Evolutionary conservation across 257 asterid genomes (phyloP).

Genomic region (Linaria vulgaris): DNA sequence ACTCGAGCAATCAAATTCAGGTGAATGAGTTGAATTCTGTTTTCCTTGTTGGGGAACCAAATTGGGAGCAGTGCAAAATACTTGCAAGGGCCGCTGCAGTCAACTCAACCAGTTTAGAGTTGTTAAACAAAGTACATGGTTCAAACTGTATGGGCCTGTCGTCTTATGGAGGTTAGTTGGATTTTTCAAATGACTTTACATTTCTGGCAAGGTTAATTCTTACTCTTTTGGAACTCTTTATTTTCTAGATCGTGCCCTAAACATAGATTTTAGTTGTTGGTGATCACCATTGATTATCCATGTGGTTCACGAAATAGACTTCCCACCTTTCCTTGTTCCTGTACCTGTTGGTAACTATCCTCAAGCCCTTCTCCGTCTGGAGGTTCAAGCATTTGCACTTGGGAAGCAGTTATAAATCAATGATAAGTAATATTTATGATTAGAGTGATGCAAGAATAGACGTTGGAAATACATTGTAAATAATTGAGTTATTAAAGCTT

Average conservation of each 20-base stretch:
- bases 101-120: constrained; percentile 55
- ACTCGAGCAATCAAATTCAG: constrained; percentile 20
- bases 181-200: constrained; percentile 1
- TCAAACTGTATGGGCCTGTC: constrained; percentile 63
- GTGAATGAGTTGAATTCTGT: constrained; percentile 33
- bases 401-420: too few species aligned
- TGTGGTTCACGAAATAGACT: too few species aligned
- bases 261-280: background rate
- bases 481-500: too few species aligned
- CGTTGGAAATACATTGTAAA: too few species aligned
- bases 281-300: background rate
- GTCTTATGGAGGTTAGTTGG: constrained; percentile 55
- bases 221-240: background rate
- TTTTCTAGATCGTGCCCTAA: background rate
- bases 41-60: constrained; percentile 57
- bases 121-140: constrained; percentile 27
- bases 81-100: constrained; percentile 66
- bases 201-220: background rate
- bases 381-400: too few species aligned
- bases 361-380: too few species aligned
- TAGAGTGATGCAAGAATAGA: too few species aligned
- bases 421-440: too few species aligned
- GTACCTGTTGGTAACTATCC: too few species aligned
- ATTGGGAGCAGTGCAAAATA: constrained; percentile 64
- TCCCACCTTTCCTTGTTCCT: background rate